Conservation (phyloP, 805 yeast species). For the Kuraishia cidri region DNA sequence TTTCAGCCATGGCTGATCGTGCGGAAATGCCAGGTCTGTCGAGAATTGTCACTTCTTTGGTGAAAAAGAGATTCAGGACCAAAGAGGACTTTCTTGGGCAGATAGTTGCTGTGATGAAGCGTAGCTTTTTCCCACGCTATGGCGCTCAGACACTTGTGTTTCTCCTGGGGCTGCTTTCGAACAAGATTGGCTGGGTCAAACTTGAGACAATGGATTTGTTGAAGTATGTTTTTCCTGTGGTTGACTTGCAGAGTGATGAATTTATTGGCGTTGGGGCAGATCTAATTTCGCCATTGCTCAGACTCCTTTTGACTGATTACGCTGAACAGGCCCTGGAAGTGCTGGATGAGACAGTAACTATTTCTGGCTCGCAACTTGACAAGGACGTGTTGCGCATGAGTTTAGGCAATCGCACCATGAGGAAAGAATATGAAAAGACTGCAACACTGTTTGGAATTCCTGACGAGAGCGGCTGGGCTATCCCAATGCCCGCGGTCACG, state of each 20-base stretch:
- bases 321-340: constrained; percentile 89
- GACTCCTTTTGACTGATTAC: constrained; percentile 72
- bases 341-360: constrained; percentile 71
- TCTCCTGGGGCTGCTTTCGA: constrained; percentile 70
- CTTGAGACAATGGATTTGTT: constrained; percentile 71
- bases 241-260: constrained; percentile 69
- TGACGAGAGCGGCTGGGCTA: constrained; percentile 93
- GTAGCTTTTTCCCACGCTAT: constrained; percentile 62
- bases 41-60: constrained; percentile 65
- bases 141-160: constrained; percentile 71
- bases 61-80: constrained; percentile 77
- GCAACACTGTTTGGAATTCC: constrained; percentile 94
- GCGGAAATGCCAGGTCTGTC: constrained; percentile 48
- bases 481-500: constrained; percentile 90
- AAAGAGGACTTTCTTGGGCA: constrained; percentile 85
- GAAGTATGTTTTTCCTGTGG: constrained; percentile 64
- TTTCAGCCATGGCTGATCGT: constrained; percentile 52
- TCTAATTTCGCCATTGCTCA: constrained; percentile 77
- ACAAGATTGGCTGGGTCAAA: constrained; percentile 72
- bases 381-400: constrained; percentile 89
- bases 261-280: constrained; percentile 93
- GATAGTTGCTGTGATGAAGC: constrained; percentile 59
- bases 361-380: constrained; percentile 88
- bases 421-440: constrained; percentile 76
- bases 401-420: constrained; percentile 70